Evolutionary conservation across 352 stramenopile species (phyloP).

Genomic region (Pythium apleroticum): DNA sequence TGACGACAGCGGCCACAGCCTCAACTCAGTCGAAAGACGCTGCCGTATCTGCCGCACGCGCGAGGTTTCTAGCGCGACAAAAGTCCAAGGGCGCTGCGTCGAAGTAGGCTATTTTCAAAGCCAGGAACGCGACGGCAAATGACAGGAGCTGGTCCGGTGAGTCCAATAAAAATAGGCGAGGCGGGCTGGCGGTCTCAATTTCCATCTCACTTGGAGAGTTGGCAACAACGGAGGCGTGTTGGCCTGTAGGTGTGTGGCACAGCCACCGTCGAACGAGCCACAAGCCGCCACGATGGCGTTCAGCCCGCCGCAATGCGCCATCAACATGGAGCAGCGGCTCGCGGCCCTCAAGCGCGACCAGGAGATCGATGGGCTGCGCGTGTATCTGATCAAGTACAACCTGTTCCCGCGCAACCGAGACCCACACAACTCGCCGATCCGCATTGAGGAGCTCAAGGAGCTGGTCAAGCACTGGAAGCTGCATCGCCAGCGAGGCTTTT

Average conservation of each 20-base stretch:
- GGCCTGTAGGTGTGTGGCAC: not conserved
- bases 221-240: not conserved
- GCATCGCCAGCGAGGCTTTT: conserved; percentile 87
- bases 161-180: conserved; percentile 1
- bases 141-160: not conserved
- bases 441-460: conserved; percentile 90
- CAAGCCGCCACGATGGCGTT: conserved; percentile 46
- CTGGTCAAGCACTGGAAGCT: conserved; percentile 92
- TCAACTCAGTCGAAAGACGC: not conserved
- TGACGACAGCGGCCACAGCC: not conserved
- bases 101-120: conserved; percentile 6
- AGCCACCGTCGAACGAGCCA: not conserved
- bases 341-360: conserved; percentile 75
- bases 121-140: not conserved
- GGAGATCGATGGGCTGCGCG: conserved; percentile 79
- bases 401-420: conserved; percentile 83
- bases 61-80: not conserved
- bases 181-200: not conserved
- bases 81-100: not conserved
- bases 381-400: conserved; percentile 88
- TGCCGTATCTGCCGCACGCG: not conserved
- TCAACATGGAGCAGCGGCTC: conserved; percentile 87
- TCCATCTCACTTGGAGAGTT: not conserved
- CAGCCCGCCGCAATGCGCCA: conserved; percentile 75
- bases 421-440: conserved; percentile 84